Evolutionary conservation across 2,329 filamentous ascomycete species (phyloP), one percentile per base, ranked within the genome.

Genomic region (Monosporascus ibericus): DNA sequence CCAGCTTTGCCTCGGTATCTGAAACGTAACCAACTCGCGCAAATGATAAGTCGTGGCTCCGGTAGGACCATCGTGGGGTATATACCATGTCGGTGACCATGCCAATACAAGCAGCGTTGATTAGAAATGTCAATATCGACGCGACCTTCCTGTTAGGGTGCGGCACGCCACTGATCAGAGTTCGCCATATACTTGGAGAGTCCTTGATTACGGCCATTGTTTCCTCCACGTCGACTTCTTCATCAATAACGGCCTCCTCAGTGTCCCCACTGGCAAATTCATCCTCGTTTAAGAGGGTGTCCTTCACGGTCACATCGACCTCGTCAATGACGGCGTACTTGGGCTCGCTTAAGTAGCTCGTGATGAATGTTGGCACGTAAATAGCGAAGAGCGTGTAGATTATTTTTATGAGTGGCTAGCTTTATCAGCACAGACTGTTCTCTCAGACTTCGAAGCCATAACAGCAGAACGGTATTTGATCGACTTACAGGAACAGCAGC

Each of bases 21-120:
- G 91, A 95, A 27, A 97, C 86, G 67, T 92, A 92, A 25, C 94
- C 94, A 17, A 96, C 75, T 8, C 94, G 82, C 40, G 89, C 88
- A 67, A 99, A 95, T 0, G 91, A 89, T 11, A 96, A 74, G 58
- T 95, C 85, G 27, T 88, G 74, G 25, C 78, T 84, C 4, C 86
- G 84, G 67, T 95, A 79, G 36, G 87, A 79, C 54, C 86, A 68
- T 11, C 83, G 82, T 2, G 87, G 86, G 20, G 88, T 82, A 65
- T 88, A 91, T 15, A 95, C 77, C 39, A 92, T 81, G 68, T 99
- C 94, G 25, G 86, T 77, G 0, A 86, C 81, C 69, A 92, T 81
- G 8, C 81, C 74, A 6, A 90, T 77, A 40, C 94, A 73, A 3
- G 79, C 70, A 18, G 84, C 64, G 67, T 97, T 97, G 66, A 94